These are phyloP conservation scores for Auriscalpium microsporum DNA, from an alignment of 768 basidiomycete genomes.

Conservation along the genomic window DNA sequence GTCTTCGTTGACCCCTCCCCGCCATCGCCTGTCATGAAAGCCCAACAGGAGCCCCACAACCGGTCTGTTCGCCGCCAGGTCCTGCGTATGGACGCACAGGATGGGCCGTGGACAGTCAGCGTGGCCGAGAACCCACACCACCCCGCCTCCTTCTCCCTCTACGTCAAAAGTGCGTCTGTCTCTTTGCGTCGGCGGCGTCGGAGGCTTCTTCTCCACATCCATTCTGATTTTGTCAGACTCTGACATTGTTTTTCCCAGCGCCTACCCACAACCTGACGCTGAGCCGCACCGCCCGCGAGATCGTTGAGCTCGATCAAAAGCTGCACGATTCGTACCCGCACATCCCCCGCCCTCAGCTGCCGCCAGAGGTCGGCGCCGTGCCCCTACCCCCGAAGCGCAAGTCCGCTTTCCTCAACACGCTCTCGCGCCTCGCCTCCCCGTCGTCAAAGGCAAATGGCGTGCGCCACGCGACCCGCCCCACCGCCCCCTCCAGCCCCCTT, in stretches of 20 bases:
- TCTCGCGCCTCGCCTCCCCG: conserved; percentile 76
- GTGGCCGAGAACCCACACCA: conserved; percentile 81
- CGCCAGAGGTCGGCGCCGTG: conserved; percentile 47
- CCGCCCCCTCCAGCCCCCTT: conserved; percentile 7
- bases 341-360: conserved; percentile 50
- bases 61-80: conserved; percentile 32
- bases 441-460: conserved; percentile 38
- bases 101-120: conserved; percentile 82
- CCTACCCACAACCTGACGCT: conserved; percentile 87
- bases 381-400: conserved; percentile 62
- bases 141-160: conserved; percentile 65
- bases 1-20: conserved; percentile 19
- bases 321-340: conserved; percentile 57
- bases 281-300: conserved; percentile 65
- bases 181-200: conserved; percentile 9
- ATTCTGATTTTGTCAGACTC: conserved; percentile 4
- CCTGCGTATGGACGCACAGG: conserved; percentile 61
- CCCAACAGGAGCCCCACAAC: conserved; percentile 17
- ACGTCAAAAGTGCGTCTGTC: conserved; percentile 76
- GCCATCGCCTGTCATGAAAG: conserved; percentile 17
- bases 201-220: conserved; percentile 8
- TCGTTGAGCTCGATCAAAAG: conserved; percentile 76
- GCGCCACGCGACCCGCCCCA: conserved; percentile 28
- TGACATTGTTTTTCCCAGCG: conserved; percentile 36
- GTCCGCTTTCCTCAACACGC: conserved; percentile 78